Evolutionary conservation across 768 basidiomycete species (phyloP).

Genomic region (Suillus americanus): DNA sequence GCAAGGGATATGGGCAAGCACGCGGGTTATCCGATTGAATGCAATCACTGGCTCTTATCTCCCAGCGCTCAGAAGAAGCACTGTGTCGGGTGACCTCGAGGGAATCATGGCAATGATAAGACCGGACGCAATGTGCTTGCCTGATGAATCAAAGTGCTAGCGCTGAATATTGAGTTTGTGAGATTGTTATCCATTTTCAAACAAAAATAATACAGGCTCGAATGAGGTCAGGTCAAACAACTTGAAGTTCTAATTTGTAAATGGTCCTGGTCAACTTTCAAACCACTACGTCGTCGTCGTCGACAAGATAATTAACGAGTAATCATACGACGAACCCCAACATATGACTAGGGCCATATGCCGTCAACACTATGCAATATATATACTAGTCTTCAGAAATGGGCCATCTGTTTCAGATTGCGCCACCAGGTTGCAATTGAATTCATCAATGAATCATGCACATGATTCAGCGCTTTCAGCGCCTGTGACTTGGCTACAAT

Average conservation of each 20-base stretch:
- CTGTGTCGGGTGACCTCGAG: background rate
- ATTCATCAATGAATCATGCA: background rate
- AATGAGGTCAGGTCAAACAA: no score
- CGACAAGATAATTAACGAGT: no score
- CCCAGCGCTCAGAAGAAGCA: background rate
- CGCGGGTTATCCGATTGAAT: no score
- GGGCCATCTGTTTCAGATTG: background rate
- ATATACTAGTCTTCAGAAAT: background rate
- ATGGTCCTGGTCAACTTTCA: no score
- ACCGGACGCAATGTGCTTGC: background rate
- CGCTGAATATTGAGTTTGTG: background rate
- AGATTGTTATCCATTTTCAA: background rate
- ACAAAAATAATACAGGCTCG: no score
- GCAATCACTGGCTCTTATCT: background rate
- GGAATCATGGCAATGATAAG: background rate
- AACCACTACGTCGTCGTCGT: no score
- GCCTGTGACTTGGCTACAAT: background rate
- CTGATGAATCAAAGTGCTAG: background rate
- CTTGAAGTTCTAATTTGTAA: no score
- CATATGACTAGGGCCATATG: no score
- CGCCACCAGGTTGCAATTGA: no score
- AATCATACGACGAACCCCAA: no score
- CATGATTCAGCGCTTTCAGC: background rate
- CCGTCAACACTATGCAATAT: no score
- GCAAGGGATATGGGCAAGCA: no score